A percentile compares a stretch with the other conserved stretches of the same genome.
Conservation (phyloP, 352 stramenopile species). For the Globisporangium canariense region DNA sequence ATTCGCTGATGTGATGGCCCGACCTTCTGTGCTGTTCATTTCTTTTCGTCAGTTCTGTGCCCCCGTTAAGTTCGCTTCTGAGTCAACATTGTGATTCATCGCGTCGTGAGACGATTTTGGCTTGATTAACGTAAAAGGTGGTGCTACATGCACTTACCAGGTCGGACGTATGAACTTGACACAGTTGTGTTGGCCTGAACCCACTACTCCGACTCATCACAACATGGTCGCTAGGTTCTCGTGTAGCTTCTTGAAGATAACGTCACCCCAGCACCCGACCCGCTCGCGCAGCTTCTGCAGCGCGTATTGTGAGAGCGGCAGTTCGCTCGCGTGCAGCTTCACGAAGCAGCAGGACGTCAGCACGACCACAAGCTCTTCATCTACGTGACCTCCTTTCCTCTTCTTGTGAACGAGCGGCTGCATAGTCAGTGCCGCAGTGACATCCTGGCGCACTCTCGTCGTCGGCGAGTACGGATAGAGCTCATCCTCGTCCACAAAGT, state of each 20-base stretch:
- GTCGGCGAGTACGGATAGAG: slow-evolving; percentile 31
- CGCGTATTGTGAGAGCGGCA: not conserved
- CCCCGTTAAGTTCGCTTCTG: no score
- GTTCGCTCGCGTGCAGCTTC: not conserved
- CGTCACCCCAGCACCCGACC: not conserved
- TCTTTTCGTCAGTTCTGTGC: no score
- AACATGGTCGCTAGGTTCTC: not conserved
- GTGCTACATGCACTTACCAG: no score
- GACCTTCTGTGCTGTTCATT: no score
- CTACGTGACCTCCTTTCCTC: slow-evolving; percentile 3
- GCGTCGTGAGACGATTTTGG: no score
- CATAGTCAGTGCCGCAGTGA: slow-evolving; percentile 20
- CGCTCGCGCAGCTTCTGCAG: not conserved
- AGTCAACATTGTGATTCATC: no score
- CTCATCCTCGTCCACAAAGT: slow-evolving; percentile 49
- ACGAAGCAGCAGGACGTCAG: slow-evolving; percentile 13
- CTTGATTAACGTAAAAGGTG: no score
- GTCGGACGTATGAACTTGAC: not conserved
- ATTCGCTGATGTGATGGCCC: no score
- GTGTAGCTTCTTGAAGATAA: not conserved
- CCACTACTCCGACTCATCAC: not conserved
- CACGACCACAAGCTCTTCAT: slow-evolving; percentile 25
- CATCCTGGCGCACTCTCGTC: slow-evolving; percentile 25
- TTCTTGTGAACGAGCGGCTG: slow-evolving; percentile 12
- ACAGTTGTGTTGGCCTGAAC: not conserved